Base-by-base conservation (phyloP, 306 rosid genomes). In the Rosa chinensis region DNA sequence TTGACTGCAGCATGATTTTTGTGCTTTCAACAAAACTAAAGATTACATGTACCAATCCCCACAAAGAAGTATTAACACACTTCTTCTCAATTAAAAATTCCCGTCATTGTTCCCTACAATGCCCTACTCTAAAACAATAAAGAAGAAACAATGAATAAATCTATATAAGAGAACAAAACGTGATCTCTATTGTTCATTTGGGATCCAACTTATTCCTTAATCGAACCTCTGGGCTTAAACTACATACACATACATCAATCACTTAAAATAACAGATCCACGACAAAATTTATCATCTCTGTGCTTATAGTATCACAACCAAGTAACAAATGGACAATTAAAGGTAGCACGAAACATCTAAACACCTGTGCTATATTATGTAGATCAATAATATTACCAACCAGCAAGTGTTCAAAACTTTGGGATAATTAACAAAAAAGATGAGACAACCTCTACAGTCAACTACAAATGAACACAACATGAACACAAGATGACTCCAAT, bases 371-470 rank as follows among this genome's bases (percentile, higher is more conserved):
- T 32, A 62, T 0, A 40, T 9, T 23, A 12, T 61, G 10, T 10
- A 76, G 72, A 63, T 76, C 79, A 72, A 76, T 48, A 76, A 45
- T 50, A 75, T 61, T 17, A 10, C 32, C 58, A 61, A 28, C 28
- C 20, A 5, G 10, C 44, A 75, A 18, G 1, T 42, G 0, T 35
- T 63, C 35, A 37, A n/a, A 5, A 12, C 10, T 37, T 40, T 32
- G 35, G 35, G 35, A 70, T 12, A 21, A 12, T 5, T 21, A 21
- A 21, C 74, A 70, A 13, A 70, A 35, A 70, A 9, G 48, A 14
- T 3, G 21, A 32, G 17, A 47, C 3, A 53, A 53, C 20, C 50
- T 37, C n/a, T 39, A 5, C 5, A 53, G 42, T 35, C 18, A 11
- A 32, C 35, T 10, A 43, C 6, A 23, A 74, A 42, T 74, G 28